A percentile compares a stretch with the other conserved stretches of the same genome.
Evolutionary conservation across 768 basidiomycete genomes (phyloP).

Genomic region (Boletales sp.): DNA sequence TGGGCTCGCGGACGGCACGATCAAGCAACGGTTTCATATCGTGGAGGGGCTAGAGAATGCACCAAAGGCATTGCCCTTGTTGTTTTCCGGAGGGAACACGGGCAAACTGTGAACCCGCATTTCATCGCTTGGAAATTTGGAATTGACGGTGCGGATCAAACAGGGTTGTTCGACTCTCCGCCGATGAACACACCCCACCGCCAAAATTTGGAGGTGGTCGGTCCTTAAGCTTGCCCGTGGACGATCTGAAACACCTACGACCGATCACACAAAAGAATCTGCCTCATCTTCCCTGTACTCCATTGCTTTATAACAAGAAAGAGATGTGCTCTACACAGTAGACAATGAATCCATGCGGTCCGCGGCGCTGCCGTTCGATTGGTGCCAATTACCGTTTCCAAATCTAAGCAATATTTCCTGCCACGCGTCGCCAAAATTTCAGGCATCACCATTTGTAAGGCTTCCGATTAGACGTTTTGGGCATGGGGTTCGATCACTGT

Average conservation of each 20-base stretch:
- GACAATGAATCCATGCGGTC: background rate
- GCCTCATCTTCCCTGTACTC: background rate
- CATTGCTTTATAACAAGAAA: constrained; percentile 12
- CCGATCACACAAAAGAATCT: background rate
- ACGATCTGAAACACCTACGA: background rate
- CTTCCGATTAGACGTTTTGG: constrained; percentile 13
- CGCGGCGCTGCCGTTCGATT: background rate
- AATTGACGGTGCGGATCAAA: constrained; percentile 6
- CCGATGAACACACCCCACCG: constrained; percentile 16
- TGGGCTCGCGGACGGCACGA: constrained; percentile 60
- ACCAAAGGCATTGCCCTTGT: constrained; percentile 63
- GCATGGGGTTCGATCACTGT: background rate
- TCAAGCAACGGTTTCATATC: constrained; percentile 79
- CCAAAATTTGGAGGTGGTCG: too few species aligned
- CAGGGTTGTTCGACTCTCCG: constrained; percentile 59
- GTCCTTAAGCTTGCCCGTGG: background rate
- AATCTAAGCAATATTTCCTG: constrained; percentile 1
- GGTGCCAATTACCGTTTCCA: constrained; percentile 4
- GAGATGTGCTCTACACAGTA: constrained; percentile 4
- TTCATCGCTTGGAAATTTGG: background rate
- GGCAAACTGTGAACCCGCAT: constrained; percentile 56
- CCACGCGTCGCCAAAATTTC: background rate
- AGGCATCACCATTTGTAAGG: background rate
- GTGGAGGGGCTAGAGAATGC: constrained; percentile 74
- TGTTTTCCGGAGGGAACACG: constrained; percentile 74